A percentile compares a stretch with the other conserved stretches of the same genome.
Conservation (phyloP, 495 filamentous ascomycete species). For the Neurospora sp. region DNA sequence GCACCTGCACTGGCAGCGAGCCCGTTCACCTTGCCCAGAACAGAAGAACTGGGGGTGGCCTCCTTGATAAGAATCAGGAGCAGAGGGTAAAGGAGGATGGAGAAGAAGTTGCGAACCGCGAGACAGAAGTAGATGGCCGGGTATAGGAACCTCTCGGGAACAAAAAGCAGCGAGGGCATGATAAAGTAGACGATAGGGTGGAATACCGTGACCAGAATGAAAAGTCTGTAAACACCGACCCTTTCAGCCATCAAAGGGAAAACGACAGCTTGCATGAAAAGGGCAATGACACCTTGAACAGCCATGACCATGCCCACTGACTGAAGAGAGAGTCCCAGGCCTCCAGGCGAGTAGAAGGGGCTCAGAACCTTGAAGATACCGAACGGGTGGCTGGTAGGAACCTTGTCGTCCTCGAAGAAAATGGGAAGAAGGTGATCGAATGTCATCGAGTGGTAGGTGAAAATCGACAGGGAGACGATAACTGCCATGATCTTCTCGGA, state of each 20-base stretch:
- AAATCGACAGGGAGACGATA: constrained; percentile 64
- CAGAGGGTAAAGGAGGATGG: constrained; percentile 68
- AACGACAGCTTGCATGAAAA: constrained; percentile 66
- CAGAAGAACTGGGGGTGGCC: constrained; percentile 55
- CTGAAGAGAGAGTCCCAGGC: constrained; percentile 61
- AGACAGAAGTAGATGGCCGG: constrained; percentile 66
- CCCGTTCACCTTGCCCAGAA: constrained; percentile 72
- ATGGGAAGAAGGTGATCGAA: constrained; percentile 79
- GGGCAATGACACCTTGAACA: constrained; percentile 66
- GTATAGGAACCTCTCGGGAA: constrained; percentile 49
- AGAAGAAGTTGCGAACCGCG: constrained; percentile 61
- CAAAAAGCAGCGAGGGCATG: constrained; percentile 56
- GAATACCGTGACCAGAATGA: constrained; percentile 62
- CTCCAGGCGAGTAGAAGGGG: constrained; percentile 56
- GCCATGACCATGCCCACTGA: constrained; percentile 72
- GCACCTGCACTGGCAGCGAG: constrained; percentile 71
- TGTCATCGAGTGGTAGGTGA: constrained; percentile 82
- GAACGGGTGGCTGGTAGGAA: constrained; percentile 10
- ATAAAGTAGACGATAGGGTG: constrained; percentile 69
- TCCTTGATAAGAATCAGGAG: constrained; percentile 79
- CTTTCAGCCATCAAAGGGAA: constrained; percentile 62
- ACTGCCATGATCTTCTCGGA: constrained; percentile 58
- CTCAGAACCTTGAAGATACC: constrained; percentile 13
- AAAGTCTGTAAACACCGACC: constrained; percentile 65
- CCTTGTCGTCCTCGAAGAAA: constrained; percentile 63